Evolutionary conservation across 306 rosid species (phyloP).

Genomic region (Nissolia schottii): DNA sequence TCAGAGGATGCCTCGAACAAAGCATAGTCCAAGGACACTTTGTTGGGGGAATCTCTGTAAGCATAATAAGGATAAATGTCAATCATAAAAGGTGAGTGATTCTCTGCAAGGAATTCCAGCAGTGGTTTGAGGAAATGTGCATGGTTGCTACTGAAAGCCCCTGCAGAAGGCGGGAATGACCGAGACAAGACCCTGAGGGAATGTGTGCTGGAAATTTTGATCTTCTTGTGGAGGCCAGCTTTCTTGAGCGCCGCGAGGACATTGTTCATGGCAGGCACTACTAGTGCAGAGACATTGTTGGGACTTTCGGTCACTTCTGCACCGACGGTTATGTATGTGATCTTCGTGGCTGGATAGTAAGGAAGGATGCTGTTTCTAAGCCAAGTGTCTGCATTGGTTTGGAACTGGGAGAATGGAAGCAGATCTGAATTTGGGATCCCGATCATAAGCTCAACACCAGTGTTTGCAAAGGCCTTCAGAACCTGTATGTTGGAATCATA

Average conservation of each 20-base stretch:
- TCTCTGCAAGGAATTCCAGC: conserved; percentile 93
- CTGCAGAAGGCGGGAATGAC: conserved; percentile 96
- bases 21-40: conserved; percentile 80
- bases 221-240: conserved; percentile 74
- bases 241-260: conserved; percentile 76
- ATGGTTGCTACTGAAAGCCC: conserved; percentile 84
- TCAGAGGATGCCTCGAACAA: conserved; percentile 87
- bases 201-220: conserved; percentile 84
- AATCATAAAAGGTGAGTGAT: conserved; percentile 92
- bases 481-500: conserved; percentile 87
- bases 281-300: conserved; percentile 58
- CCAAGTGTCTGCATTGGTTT: conserved; percentile 90
- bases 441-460: conserved; percentile 87
- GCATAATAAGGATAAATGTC: conserved; percentile 98
- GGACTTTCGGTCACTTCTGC: conserved; percentile 85
- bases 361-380: conserved; percentile 83
- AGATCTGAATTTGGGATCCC: conserved; percentile 82
- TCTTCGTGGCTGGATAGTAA: conserved; percentile 81
- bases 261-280: conserved; percentile 92
- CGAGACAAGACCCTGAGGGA: conserved; percentile 92
- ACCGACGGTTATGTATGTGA: conserved; percentile 87
- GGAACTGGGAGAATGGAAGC: conserved; percentile 85
- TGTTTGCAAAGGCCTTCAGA: conserved; percentile 90
- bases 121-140: conserved; percentile 86
- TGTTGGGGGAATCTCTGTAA: conserved; percentile 69